Conservation (phyloP, 192 early-diverging fungal species). For the Thamnidium elegans region DNA sequence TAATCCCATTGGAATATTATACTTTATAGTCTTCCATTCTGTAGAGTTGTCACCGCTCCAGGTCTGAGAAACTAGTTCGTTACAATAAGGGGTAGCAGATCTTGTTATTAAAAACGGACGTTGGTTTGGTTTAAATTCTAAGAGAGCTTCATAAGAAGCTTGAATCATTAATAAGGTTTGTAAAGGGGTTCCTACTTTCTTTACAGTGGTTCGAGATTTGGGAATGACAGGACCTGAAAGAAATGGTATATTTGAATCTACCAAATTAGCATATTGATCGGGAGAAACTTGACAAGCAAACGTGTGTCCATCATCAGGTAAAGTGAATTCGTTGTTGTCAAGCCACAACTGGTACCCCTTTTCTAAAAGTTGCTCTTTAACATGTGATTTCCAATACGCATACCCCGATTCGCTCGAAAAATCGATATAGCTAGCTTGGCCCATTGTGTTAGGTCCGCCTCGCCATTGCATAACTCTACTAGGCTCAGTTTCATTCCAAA, state of each 20-base stretch:
- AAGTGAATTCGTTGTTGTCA: slow-evolving; percentile 53
- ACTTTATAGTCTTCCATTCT: slow-evolving; percentile 57
- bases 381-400: slow-evolving; percentile 50
- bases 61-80: slow-evolving; percentile 46
- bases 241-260: background rate
- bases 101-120: slow-evolving; percentile 58
- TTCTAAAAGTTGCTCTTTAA: slow-evolving; percentile 42
- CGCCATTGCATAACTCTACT: slow-evolving; percentile 50
- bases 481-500: slow-evolving; percentile 33
- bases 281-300: slow-evolving; percentile 43
- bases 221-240: slow-evolving; percentile 3
- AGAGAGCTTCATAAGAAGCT: slow-evolving; percentile 55
- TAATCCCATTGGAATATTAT: slow-evolving; percentile 62
- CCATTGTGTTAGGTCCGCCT: slow-evolving; percentile 44
- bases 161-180: slow-evolving; percentile 58
- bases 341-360: slow-evolving; percentile 57
- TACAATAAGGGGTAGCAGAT: slow-evolving; percentile 43
- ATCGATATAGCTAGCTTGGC: slow-evolving; percentile 53
- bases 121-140: slow-evolving; percentile 27
- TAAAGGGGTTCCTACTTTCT: slow-evolving; percentile 42
- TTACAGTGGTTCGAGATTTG: background rate
- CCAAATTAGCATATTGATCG: background rate
- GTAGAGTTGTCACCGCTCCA: slow-evolving; percentile 63
- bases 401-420: slow-evolving; percentile 47
- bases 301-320: slow-evolving; percentile 36